phyloP scores from a whole-genome alignment of 2,329 filamentous ascomycete species.

The Venturia effusa region DNA sequence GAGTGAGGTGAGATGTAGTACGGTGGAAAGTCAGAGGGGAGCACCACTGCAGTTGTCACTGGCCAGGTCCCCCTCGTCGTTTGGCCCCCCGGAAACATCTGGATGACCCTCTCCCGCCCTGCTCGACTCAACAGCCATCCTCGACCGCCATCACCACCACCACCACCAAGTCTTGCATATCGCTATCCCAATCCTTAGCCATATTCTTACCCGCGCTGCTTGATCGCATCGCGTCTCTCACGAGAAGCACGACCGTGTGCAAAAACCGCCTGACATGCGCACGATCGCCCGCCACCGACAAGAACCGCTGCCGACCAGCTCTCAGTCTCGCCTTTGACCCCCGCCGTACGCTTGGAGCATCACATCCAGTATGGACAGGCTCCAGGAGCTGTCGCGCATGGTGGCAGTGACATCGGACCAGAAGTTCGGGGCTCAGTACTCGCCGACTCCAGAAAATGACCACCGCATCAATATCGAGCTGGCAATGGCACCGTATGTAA shows the following conservation, averaged over 20 bases:
- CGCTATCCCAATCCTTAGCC: background rate
- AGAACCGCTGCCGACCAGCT: background rate
- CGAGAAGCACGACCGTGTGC: background rate
- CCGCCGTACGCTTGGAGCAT: background rate
- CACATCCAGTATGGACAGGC: background rate
- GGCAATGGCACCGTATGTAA: background rate
- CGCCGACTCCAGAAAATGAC: slow-evolving; percentile 1
- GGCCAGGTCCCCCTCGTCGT: background rate
- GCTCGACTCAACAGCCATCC: background rate
- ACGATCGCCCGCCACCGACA: slow-evolving; percentile 1
- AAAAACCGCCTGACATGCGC: background rate
- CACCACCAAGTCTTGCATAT: background rate
- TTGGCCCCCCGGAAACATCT: too few species aligned
- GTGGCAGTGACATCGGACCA: background rate
- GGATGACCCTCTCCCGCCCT: background rate
- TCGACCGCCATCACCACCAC: slow-evolving; percentile 12
- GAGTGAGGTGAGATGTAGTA: background rate
- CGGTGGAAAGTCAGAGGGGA: background rate
- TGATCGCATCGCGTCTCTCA: background rate
- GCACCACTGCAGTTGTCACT: too few species aligned
- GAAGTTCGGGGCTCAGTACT: background rate
- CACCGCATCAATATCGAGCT: background rate
- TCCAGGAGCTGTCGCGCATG: background rate
- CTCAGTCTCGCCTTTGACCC: background rate
- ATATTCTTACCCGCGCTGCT: background rate